Evolutionary conservation across 495 filamentous ascomycete genomes (phyloP).

Genomic region (Penicillium alfredii): DNA sequence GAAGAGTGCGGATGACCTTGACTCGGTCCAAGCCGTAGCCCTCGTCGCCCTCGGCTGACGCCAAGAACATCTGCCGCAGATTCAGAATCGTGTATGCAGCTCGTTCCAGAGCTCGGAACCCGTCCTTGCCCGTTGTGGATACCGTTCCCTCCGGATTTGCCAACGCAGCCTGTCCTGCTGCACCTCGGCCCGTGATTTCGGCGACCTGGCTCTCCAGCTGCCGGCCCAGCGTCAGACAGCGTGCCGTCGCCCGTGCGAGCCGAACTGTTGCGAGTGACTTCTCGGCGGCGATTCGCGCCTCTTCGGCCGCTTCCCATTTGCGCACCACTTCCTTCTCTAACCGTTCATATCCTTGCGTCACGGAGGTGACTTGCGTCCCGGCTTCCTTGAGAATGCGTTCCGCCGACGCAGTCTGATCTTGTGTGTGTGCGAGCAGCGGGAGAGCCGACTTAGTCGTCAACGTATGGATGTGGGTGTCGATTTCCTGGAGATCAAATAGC

Average conservation of each 20-base stretch:
- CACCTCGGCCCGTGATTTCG: slow-evolving; percentile 48
- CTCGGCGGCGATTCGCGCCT: slow-evolving; percentile 65
- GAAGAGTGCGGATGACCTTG: slow-evolving; percentile 59
- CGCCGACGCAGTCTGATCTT: slow-evolving; percentile 62
- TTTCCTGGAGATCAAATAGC: slow-evolving; percentile 93
- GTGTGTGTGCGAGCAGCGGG: slow-evolving; percentile 74
- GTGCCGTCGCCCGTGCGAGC: slow-evolving; percentile 65
- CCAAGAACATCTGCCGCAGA: slow-evolving; percentile 64
- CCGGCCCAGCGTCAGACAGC: slow-evolving; percentile 71
- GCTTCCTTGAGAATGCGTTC: slow-evolving; percentile 63
- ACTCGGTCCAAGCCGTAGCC: slow-evolving; percentile 69
- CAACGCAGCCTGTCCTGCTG: slow-evolving; percentile 8
- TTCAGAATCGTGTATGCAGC: slow-evolving; percentile 70
- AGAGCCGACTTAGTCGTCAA: slow-evolving; percentile 81
- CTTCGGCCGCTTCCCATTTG: slow-evolving; percentile 73
- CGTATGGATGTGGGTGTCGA: slow-evolving; percentile 89
- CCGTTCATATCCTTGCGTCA: slow-evolving; percentile 78
- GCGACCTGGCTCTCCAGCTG: slow-evolving; percentile 80
- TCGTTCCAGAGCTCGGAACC: slow-evolving; percentile 70
- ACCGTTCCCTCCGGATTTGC: slow-evolving; percentile 18
- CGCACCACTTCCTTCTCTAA: slow-evolving; percentile 76
- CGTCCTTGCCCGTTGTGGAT: slow-evolving; percentile 48
- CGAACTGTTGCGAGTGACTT: slow-evolving; percentile 73
- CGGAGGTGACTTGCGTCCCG: slow-evolving; percentile 64
- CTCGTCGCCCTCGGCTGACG: slow-evolving; percentile 59